A percentile compares a stretch with the other conserved stretches of the same genome.
Evolutionary conservation across 2,329 filamentous ascomycete genomes (phyloP).

Genomic region (Aspergillus niger): DNA sequence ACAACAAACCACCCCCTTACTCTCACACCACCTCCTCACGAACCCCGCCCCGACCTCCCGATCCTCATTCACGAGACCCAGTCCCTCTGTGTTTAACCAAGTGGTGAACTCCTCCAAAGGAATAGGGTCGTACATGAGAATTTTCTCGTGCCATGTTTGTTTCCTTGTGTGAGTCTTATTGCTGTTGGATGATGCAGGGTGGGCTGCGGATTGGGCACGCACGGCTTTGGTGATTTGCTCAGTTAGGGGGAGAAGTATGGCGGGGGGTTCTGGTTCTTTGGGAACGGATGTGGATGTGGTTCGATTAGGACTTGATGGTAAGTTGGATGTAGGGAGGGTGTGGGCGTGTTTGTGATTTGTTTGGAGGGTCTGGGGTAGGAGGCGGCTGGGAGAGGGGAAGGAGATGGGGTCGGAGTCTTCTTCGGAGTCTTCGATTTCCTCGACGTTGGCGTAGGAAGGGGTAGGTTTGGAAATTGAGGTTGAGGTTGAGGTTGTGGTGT

Average conservation of each 20-base stretch:
- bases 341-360: background rate
- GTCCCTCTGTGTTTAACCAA: constrained; percentile 76
- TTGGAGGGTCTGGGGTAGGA: constrained; percentile 23
- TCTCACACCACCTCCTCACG: constrained; percentile 89
- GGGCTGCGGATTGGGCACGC: constrained; percentile 40
- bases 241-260: constrained; percentile 43
- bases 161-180: constrained; percentile 12
- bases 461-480: background rate
- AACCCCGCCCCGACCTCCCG: constrained; percentile 63
- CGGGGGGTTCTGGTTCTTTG: background rate
- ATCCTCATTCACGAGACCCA: constrained; percentile 65
- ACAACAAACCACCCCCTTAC: constrained; percentile 80
- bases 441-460: constrained; percentile 30
- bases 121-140: constrained; percentile 89
- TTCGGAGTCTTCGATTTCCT: constrained; percentile 43
- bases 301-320: constrained; percentile 15
- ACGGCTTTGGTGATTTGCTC: constrained; percentile 53
- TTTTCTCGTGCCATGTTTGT: constrained; percentile 83
- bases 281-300: background rate
- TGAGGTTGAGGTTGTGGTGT: background rate
- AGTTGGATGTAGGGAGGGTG: constrained; percentile 15
- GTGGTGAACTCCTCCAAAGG: constrained; percentile 79
- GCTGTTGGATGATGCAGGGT: constrained; percentile 35
- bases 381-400: constrained; percentile 27
- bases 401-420: constrained; percentile 27